These are phyloP conservation scores for Acanthamoeba lenticulata DNA, from an alignment of 208 protist species.

Conservation along the genomic window DNA sequence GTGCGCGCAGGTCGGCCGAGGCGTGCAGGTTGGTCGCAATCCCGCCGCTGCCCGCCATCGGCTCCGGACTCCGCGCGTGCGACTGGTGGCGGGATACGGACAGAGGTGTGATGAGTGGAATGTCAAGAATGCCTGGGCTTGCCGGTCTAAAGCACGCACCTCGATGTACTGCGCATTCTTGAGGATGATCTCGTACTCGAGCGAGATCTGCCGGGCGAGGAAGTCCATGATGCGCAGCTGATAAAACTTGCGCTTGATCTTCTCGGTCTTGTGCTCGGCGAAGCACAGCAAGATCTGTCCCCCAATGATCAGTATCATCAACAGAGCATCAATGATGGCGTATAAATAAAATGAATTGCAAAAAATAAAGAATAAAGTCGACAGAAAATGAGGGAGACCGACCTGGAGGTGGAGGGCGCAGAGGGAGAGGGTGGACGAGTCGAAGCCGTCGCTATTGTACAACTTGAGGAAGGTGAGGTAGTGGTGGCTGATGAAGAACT, in stretches of 20 bases:
- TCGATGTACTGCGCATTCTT: conserved; percentile 68
- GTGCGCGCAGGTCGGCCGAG: neutral
- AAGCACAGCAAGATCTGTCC: conserved; percentile 48
- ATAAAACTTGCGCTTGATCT: conserved; percentile 68
- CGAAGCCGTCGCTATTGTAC: conserved; percentile 65
- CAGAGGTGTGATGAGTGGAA: neutral
- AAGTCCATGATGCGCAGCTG: conserved; percentile 66
- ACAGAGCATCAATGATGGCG: neutral
- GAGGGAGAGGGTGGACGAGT: conserved; percentile 40
- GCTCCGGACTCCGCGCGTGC: conserved; percentile 20
- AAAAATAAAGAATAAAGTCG: neutral
- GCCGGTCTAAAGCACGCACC: neutral
- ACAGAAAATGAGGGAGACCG: neutral
- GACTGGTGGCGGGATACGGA: neutral
- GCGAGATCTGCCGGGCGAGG: conserved; percentile 43
- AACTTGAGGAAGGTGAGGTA: conserved; percentile 65
- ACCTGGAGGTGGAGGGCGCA: conserved; percentile 30
- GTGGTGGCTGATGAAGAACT: conserved; percentile 68
- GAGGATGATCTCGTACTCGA: conserved; percentile 69
- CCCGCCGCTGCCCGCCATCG: neutral
- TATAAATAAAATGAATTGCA: neutral
- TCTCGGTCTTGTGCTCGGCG: conserved; percentile 59
- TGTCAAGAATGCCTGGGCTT: neutral
- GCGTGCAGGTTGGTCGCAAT: neutral
- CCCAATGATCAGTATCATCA: neutral